Evolutionary conservation across 1,284 basidiomycete genomes (phyloP), one percentile per base, ranked within the genome.

Genomic region (Pascua sp.): DNA sequence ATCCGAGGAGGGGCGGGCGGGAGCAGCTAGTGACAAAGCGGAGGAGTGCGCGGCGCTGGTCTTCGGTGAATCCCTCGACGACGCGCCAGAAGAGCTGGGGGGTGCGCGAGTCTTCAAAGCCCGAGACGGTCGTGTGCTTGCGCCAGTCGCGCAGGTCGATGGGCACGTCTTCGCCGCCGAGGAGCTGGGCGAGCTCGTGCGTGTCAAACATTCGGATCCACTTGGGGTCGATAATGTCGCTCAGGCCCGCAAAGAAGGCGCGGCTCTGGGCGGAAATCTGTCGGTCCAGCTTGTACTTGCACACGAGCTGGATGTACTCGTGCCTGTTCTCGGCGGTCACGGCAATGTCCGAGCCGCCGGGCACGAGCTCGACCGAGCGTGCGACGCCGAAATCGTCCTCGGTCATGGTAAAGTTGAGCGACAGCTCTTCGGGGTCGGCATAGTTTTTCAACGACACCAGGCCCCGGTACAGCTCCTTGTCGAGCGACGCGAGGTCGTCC

Each of bases 171-270:
- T 89, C 87, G 8, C 91, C 91, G 0, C 91, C 90, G 10, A 95
- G 81, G 0, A 93, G 79, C 57, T 90, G 87, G 66, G 90, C 90
- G 1, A 95, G 80, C 75, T 96, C 93, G 69, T 89, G 87, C 69
- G 93, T 91, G 73, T 95, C 92, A 78, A 96, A 97, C 90, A 96
- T 93, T 45, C 90, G 81, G 37, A 96, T 80, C 91, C 91, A 96
- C 67, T 90, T 89, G 1, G 84, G 84, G 63, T 94, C 88, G 70
- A 96, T 88, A 77, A 96, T 87, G 67, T 93, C 89, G 10, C 86
- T 87, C 42, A 96, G 77, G 1, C 93, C 92, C 32, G 68, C 64
- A 65, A 81, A 80, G 69, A 82, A 81, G 0, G 80, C 91, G 49
- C 86, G 83, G 68, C 87, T 91, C 78, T 98, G 95, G 55, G 79